Percentiles rank a stretch among this genome's conserved stretches.
These are phyloP conservation scores for Alternaria gansuensis DNA, from an alignment of 2,329 filamentous ascomycete species.

Conservation along the genomic window DNA sequence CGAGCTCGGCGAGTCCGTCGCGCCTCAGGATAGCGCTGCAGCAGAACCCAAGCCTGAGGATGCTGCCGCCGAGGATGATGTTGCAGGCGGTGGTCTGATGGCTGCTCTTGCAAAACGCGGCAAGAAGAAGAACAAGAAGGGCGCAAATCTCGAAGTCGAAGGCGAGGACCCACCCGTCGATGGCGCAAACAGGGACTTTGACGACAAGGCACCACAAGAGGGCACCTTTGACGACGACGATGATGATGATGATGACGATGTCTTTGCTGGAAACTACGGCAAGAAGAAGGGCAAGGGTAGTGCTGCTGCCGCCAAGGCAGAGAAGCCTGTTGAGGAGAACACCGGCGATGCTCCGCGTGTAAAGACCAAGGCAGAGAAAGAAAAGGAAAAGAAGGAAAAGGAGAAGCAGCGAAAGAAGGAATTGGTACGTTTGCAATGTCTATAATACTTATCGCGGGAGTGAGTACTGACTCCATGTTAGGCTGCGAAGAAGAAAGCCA, in stretches of 20 bases:
- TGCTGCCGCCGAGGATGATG: constrained; percentile 58
- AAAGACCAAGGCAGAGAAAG: constrained; percentile 98
- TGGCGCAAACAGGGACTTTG: constrained; percentile 58
- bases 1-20: constrained; percentile 81
- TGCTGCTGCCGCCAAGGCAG: constrained; percentile 51
- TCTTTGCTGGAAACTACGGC: constrained; percentile 76
- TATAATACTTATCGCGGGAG: background rate
- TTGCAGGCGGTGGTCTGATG: constrained; percentile 59
- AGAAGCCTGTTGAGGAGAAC: constrained; percentile 50
- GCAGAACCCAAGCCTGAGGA: constrained; percentile 39
- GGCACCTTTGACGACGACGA: constrained; percentile 71
- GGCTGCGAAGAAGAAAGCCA: constrained; percentile 65
- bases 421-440: constrained; percentile 68
- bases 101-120: constrained; percentile 63
- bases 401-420: constrained; percentile 99
- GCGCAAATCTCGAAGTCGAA: constrained; percentile 72
- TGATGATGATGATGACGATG: constrained; percentile 84
- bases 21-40: constrained; percentile 64
- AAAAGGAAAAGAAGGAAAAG: constrained; percentile 95
- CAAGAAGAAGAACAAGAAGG: constrained; percentile 86
- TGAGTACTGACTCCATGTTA: constrained; percentile 33
- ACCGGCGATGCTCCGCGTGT: constrained; percentile 62
- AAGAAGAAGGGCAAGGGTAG: constrained; percentile 72
- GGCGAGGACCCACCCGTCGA: constrained; percentile 66
- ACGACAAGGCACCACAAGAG: constrained; percentile 78